A percentile compares a stretch with the other conserved stretches of the same genome.
phyloP scores from a whole-genome alignment of 1,139 yeast species.

The Pneumocystis canis region DNA sequence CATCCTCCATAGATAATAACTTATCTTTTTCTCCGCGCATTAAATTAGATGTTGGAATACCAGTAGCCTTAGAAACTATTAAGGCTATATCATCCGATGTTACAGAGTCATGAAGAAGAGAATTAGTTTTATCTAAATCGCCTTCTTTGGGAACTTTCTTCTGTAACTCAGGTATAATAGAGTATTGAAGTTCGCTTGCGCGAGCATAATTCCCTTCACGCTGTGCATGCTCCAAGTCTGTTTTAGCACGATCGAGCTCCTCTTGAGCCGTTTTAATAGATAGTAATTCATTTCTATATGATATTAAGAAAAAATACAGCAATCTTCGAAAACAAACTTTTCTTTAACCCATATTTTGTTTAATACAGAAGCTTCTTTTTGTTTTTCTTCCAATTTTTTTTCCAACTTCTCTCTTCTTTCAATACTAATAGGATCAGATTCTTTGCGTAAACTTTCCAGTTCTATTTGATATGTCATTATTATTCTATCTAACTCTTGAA shows the following conservation, averaged over 20 bases:
- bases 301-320: neutral
- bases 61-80: slow-evolving; percentile 88
- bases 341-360: slow-evolving; percentile 82
- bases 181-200: slow-evolving; percentile 81
- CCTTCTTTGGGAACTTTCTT: slow-evolving; percentile 34
- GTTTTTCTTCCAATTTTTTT: slow-evolving; percentile 46
- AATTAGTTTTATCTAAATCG: slow-evolving; percentile 18
- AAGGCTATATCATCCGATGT: slow-evolving; percentile 86
- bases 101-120: slow-evolving; percentile 75
- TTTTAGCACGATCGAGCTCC: slow-evolving; percentile 68
- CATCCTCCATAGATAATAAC: slow-evolving; percentile 69
- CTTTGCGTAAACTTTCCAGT: slow-evolving; percentile 80
- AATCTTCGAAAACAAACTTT: slow-evolving; percentile 25
- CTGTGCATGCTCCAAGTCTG: slow-evolving; percentile 67
- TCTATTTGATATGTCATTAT: slow-evolving; percentile 93
- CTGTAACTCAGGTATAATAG: slow-evolving; percentile 70
- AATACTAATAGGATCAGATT: slow-evolving; percentile 67
- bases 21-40: slow-evolving; percentile 92
- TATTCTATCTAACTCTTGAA: slow-evolving; percentile 72
- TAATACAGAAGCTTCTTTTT: slow-evolving; percentile 49
- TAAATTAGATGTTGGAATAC: slow-evolving; percentile 82
- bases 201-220: slow-evolving; percentile 72
- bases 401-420: slow-evolving; percentile 59
- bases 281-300: slow-evolving; percentile 38
- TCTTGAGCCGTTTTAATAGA: slow-evolving; percentile 63